A percentile compares a stretch with the other conserved stretches of the same genome.
phyloP scores from a whole-genome alignment of 176 grass and related monocot species.

The Oryza coarctata region DNA sequence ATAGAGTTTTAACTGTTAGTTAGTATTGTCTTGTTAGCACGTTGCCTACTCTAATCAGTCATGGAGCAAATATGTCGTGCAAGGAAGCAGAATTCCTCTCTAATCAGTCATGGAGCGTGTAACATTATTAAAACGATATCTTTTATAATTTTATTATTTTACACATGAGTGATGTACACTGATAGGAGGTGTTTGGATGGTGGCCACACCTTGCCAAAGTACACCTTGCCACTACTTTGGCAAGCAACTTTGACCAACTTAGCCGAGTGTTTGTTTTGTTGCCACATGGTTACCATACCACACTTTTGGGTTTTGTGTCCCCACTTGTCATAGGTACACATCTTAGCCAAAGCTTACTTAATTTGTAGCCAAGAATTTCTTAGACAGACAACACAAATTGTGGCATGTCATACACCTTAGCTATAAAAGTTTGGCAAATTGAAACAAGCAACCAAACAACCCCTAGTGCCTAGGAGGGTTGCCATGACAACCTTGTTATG shows the following conservation, averaged over 20 bases:
- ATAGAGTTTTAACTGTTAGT: slow-evolving; percentile 17
- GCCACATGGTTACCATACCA: no score
- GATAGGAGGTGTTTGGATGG: background rate
- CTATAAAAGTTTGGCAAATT: no score
- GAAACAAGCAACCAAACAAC: no score
- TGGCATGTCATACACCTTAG: no score
- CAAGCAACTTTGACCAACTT: no score
- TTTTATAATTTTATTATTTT: slow-evolving; percentile 12
- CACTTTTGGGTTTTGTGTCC: no score
- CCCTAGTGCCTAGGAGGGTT: background rate
- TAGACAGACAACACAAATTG: no score
- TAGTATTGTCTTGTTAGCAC: slow-evolving; percentile 14
- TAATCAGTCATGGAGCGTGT: background rate
- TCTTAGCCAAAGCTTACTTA: no score
- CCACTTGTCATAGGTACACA: no score
- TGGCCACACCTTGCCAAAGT: background rate
- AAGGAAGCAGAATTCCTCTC: background rate
- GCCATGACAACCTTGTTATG: background rate
- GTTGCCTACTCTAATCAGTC: background rate
- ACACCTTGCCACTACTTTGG: background rate
- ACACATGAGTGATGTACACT: background rate
- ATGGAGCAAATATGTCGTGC: background rate
- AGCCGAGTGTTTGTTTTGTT: no score
- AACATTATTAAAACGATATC: background rate
- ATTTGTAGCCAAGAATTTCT: no score